Conservation (phyloP, 2,329 filamentous ascomycete species). For the Phyllosticta citribraziliensis region DNA sequence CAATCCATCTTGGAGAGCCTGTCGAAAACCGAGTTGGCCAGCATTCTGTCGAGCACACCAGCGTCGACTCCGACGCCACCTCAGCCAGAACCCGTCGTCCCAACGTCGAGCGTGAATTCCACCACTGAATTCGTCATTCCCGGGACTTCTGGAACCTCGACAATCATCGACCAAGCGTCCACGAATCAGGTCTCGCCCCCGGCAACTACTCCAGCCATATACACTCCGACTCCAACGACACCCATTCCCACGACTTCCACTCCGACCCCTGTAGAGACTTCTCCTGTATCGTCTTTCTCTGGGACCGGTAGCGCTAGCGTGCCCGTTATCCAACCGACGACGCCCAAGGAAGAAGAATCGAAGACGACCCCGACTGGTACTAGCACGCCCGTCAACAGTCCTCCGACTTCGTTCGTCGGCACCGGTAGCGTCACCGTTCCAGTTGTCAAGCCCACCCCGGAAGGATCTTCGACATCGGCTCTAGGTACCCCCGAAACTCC, state of each 20-base stretch:
- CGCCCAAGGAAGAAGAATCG: neutral
- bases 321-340: slow-evolving; percentile 5
- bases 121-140: neutral
- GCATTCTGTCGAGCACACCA: slow-evolving; percentile 2
- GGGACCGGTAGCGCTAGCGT: slow-evolving; percentile 4
- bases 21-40: slow-evolving; percentile 12
- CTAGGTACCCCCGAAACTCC: neutral
- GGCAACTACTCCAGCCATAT: neutral
- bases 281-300: neutral
- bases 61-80: slow-evolving; percentile 12
- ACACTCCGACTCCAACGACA: neutral
- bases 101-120: slow-evolving; percentile 1
- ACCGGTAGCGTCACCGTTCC: slow-evolving; percentile 2
- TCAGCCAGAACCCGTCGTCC: neutral
- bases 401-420: slow-evolving; percentile 2
- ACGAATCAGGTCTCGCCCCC: slow-evolving; percentile 15
- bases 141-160: slow-evolving; percentile 10
- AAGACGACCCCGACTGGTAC: neutral
- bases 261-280: neutral
- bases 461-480: neutral
- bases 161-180: slow-evolving; percentile 14
- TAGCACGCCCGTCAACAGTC: neutral
- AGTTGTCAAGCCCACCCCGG: slow-evolving; percentile 2
- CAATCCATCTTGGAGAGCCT: slow-evolving; percentile 21
- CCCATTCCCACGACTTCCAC: neutral